Evolutionary conservation across 2,329 filamentous ascomycete species (phyloP).

Genomic region (Parastagonospora nodorum): DNA sequence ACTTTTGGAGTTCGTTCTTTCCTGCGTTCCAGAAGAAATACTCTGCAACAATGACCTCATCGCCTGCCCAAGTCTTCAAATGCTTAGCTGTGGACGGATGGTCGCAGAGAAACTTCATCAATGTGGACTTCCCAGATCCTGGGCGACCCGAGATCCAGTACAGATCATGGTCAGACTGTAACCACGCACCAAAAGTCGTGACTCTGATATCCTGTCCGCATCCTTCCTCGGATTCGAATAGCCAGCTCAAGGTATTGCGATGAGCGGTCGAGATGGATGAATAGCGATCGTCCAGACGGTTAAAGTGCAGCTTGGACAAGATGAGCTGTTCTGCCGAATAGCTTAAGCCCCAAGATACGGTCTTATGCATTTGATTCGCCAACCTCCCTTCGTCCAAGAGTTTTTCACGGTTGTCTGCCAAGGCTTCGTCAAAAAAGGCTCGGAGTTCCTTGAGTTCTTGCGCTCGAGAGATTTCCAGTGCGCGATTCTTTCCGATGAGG

Average conservation of each 20-base stretch:
- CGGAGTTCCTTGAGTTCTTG: neutral
- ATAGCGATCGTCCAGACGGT: neutral
- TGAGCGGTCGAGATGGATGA: neutral
- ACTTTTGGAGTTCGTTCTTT: neutral
- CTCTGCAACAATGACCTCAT: neutral
- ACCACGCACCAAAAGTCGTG: constrained; percentile 13
- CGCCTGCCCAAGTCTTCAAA: neutral
- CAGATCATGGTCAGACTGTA: constrained; percentile 3
- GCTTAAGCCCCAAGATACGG: neutral
- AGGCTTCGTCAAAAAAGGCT: neutral
- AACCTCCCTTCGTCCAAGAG: neutral
- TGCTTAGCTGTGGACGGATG: neutral
- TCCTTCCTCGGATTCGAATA: neutral
- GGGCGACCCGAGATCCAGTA: constrained; percentile 52
- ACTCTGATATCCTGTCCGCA: neutral
- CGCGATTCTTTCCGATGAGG: neutral
- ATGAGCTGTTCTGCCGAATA: neutral
- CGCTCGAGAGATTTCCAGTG: neutral
- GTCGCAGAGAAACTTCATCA: constrained; percentile 40
- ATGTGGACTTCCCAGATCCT: constrained; percentile 54
- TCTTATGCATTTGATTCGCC: neutral
- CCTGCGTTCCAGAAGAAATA: constrained; percentile 9
- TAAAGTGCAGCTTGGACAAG: neutral
- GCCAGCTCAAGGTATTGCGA: neutral
- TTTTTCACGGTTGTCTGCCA: neutral